Conservation (phyloP, 306 rosid genomes). For the Pueraria montana region DNA sequence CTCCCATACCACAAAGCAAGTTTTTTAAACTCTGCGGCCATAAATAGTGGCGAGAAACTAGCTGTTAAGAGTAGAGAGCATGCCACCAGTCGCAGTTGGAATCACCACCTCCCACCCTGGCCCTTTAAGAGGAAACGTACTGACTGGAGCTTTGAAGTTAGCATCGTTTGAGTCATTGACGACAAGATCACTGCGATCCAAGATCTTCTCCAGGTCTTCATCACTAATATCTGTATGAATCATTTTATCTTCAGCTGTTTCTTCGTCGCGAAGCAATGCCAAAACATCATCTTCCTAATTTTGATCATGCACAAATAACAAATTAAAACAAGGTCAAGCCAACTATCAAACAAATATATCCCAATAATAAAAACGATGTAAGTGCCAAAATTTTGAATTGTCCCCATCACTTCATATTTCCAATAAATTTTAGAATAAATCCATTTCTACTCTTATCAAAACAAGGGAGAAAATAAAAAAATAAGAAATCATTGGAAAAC, state of each 20-base stretch:
- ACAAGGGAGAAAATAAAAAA: background rate
- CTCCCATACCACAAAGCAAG: constrained; percentile 20
- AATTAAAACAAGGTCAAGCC: background rate
- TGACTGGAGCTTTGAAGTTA: constrained; percentile 31
- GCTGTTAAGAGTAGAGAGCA: constrained; percentile 90
- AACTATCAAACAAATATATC: background rate
- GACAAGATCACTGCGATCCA: constrained; percentile 89
- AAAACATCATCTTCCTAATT: constrained; percentile 76
- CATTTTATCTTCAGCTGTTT: constrained; percentile 83
- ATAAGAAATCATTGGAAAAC: constrained; percentile 21
- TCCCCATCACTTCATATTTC: background rate
- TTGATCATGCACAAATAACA: constrained; percentile 25
- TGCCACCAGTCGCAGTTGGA: constrained; percentile 74
- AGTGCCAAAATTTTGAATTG: constrained; percentile 1
- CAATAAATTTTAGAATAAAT: background rate
- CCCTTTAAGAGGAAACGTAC: constrained; percentile 67
- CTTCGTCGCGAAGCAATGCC: constrained; percentile 78
- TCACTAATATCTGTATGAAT: constrained; percentile 78
- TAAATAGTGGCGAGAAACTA: constrained; percentile 42
- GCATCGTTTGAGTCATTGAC: constrained; percentile 29
- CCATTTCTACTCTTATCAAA: background rate
- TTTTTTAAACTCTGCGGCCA: background rate
- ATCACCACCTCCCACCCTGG: constrained; percentile 99
- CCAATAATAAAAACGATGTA: background rate
- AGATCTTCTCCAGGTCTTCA: constrained; percentile 73